A percentile compares a stretch with the other conserved stretches of the same genome.
These are phyloP conservation scores for Cymodocea nodosa DNA, from an alignment of 116 monocot species.

Conservation along the genomic window DNA sequence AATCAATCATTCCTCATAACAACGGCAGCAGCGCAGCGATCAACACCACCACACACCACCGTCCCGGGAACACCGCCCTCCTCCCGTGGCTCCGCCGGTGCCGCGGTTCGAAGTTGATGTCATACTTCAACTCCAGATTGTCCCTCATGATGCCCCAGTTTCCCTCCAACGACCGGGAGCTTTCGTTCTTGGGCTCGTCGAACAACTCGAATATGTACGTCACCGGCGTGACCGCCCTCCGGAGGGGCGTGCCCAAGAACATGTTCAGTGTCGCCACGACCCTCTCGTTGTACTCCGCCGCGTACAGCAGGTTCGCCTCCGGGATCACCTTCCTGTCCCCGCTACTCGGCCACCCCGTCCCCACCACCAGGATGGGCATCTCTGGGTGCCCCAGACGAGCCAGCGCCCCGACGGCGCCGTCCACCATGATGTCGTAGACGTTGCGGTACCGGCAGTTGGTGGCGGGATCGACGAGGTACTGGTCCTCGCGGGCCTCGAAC, in stretches of 20 bases:
- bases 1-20: too few relatives aligned
- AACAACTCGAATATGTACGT: constrained; percentile 12
- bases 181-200: neutral
- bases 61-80: too few relatives aligned
- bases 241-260: constrained; percentile 2
- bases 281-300: constrained; percentile 11
- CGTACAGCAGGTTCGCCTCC: constrained; percentile 4
- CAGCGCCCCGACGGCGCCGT: constrained; percentile 6
- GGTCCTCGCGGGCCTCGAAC: constrained; percentile 1
- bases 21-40: too few relatives aligned
- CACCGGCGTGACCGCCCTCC: constrained; percentile 1
- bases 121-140: constrained; percentile 4
- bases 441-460: constrained; percentile 7
- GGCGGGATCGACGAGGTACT: constrained; percentile 5
- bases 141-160: constrained; percentile 10
- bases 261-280: constrained; percentile 5
- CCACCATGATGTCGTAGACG: constrained; percentile 14
- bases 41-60: too few relatives aligned
- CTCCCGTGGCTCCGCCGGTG: too few relatives aligned
- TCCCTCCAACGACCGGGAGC: neutral
- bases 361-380: constrained; percentile 1
- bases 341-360: constrained; percentile 12
- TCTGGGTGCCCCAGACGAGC: neutral
- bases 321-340: neutral
- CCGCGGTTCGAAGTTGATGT: neutral